These are phyloP conservation scores for Sclerotinia subarctica DNA, from an alignment of 2,329 filamentous ascomycete genomes.

Conservation along the genomic window DNA sequence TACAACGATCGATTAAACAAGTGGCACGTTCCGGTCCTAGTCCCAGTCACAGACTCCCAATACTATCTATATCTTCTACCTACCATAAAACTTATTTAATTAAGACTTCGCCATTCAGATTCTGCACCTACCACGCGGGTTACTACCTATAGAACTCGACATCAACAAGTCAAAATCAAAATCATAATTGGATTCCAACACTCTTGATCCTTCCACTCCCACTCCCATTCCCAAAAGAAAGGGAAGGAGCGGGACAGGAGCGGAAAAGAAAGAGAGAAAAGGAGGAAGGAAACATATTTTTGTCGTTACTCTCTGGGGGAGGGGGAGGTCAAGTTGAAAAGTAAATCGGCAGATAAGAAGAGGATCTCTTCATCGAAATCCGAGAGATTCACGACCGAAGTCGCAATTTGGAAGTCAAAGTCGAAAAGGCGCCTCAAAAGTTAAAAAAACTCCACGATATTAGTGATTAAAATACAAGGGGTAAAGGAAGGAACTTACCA, in stretches of 20 bases:
- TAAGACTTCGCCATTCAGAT: background rate
- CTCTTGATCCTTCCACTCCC: background rate
- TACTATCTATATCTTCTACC: background rate
- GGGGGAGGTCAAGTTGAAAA: background rate
- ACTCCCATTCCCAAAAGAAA: background rate
- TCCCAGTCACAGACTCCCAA: background rate
- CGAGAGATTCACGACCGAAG: background rate
- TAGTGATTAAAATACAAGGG: slow-evolving; percentile 4
- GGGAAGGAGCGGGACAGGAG: background rate
- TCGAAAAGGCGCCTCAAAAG: too few relatives aligned
- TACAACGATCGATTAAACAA: slow-evolving; percentile 12
- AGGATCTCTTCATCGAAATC: background rate
- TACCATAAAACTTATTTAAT: slow-evolving; percentile 1
- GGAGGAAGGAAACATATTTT: background rate
- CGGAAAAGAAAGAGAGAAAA: background rate
- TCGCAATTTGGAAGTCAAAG: background rate
- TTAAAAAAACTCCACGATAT: background rate
- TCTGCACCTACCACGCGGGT: slow-evolving; percentile 2
- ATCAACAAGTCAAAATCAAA: background rate
- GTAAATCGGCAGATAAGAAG: background rate
- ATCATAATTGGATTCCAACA: background rate
- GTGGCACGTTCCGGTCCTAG: slow-evolving; percentile 8
- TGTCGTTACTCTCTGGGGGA: background rate
- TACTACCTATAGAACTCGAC: background rate
- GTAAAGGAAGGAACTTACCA: slow-evolving; percentile 1